Percentiles rank a stretch among this genome's conserved stretches.
Evolutionary conservation across 2,329 filamentous ascomycete species (phyloP).

Genomic region (Lomentospora prolificans): DNA sequence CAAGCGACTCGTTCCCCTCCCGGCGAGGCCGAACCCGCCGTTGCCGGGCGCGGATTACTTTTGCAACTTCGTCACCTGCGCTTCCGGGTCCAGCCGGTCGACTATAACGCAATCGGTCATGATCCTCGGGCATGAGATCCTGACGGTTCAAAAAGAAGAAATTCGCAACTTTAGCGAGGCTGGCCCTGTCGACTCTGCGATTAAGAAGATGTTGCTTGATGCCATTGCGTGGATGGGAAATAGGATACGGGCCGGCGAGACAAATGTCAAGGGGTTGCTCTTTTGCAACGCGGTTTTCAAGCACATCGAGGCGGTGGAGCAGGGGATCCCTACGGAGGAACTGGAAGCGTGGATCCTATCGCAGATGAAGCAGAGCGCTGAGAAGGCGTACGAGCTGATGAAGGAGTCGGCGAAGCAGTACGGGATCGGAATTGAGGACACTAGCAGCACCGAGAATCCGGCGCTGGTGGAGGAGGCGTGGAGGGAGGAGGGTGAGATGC

Average conservation of each 20-base stretch:
- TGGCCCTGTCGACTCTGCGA: neutral
- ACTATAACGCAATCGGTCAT: constrained; percentile 24
- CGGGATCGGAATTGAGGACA: neutral
- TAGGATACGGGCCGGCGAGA: constrained; percentile 38
- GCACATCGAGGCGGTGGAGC: neutral
- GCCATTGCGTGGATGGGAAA: constrained; percentile 27
- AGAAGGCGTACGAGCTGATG: neutral
- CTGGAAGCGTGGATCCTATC: neutral
- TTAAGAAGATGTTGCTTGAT: constrained; percentile 31
- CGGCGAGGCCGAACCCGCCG: constrained; percentile 10
- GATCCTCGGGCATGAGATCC: constrained; percentile 30
- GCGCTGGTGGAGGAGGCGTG: neutral
- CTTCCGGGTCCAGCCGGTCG: constrained; percentile 29
- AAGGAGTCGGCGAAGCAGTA: neutral
- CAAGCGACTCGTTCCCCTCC: constrained; percentile 33
- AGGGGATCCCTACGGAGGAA: neutral
- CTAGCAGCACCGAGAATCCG: neutral
- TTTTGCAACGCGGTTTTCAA: neutral
- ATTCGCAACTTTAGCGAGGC: constrained; percentile 29
- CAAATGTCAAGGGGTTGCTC: constrained; percentile 44
- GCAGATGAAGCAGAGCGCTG: neutral
- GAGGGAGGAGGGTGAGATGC: neutral
- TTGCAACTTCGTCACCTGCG: constrained; percentile 26
- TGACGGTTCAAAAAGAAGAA: constrained; percentile 27
- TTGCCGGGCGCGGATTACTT: constrained; percentile 19